These are phyloP conservation scores for Metarhizium anisopliae DNA, from an alignment of 2,329 filamentous ascomycete genomes.

Conservation along the genomic window DNA sequence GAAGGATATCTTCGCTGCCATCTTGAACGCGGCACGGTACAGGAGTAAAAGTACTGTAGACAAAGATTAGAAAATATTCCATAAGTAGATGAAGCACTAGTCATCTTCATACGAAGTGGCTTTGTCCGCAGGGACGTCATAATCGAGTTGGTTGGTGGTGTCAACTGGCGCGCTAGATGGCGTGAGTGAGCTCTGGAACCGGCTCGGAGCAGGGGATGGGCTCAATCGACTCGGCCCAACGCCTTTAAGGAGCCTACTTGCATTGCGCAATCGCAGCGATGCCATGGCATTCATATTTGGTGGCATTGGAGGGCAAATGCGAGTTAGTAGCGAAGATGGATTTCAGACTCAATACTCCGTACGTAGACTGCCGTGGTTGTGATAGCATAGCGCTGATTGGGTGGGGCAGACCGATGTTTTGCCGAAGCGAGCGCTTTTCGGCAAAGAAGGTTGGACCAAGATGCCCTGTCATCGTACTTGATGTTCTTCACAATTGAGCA, in stretches of 20 bases:
- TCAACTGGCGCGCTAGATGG: slow-evolving; percentile 28
- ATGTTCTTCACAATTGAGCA: slow-evolving; percentile 24
- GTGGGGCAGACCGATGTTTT: slow-evolving; percentile 31
- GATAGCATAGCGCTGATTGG: slow-evolving; percentile 31
- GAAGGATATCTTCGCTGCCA: slow-evolving; percentile 73
- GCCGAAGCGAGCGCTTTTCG: slow-evolving; percentile 43
- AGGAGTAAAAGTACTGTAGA: slow-evolving; percentile 72
- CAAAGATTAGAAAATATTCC: neutral
- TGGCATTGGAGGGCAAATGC: slow-evolving; percentile 14
- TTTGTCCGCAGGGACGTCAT: slow-evolving; percentile 72
- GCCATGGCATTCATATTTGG: slow-evolving; percentile 43
- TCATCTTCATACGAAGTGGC: slow-evolving; percentile 65
- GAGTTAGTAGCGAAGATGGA: slow-evolving; percentile 6
- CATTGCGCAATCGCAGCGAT: slow-evolving; percentile 50
- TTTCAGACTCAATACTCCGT: slow-evolving; percentile 9
- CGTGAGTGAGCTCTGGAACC: slow-evolving; percentile 45
- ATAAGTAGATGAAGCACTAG: neutral
- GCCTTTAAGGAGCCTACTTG: slow-evolving; percentile 42
- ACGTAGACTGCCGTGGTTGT: slow-evolving; percentile 3
- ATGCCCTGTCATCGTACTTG: neutral
- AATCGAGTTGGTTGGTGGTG: slow-evolving; percentile 64
- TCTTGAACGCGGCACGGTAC: slow-evolving; percentile 85
- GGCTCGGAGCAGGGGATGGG: slow-evolving; percentile 36
- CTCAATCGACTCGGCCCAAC: slow-evolving; percentile 28
- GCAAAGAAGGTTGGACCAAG: slow-evolving; percentile 15